These are phyloP conservation scores for Chaetomidium leptoderma DNA, from an alignment of 495 filamentous ascomycete genomes.

Conservation along the genomic window DNA sequence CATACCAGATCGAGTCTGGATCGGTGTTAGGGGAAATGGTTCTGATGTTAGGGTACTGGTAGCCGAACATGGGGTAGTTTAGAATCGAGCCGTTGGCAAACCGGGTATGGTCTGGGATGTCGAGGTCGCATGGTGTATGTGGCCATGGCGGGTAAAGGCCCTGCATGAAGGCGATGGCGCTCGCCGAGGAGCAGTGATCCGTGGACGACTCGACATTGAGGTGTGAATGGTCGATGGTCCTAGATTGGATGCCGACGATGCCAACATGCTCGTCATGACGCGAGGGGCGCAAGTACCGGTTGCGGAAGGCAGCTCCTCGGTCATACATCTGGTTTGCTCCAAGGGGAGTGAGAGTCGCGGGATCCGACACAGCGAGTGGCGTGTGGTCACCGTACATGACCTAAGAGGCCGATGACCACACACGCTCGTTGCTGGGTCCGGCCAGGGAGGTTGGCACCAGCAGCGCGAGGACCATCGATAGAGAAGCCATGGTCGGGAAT, in stretches of 20 bases:
- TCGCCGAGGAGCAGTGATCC: constrained; percentile 31
- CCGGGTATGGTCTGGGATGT: constrained; percentile 27
- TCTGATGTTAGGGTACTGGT: constrained; percentile 42
- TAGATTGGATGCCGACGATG: constrained; percentile 33
- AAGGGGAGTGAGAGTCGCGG: constrained; percentile 35
- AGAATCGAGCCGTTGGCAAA: constrained; percentile 30
- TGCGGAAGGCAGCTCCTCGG: constrained; percentile 35
- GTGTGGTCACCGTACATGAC: constrained; percentile 42
- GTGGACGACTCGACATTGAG: constrained; percentile 34
- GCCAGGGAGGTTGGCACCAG: constrained; percentile 23
- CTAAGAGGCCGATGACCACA: constrained; percentile 45
- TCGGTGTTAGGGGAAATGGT: constrained; percentile 28
- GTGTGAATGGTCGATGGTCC: constrained; percentile 39
- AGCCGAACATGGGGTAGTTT: constrained; percentile 39
- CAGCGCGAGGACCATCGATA: constrained; percentile 14
- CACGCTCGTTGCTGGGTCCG: constrained; percentile 31
- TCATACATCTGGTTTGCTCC: constrained; percentile 40
- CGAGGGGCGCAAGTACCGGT: constrained; percentile 34
- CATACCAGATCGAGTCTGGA: constrained; percentile 36
- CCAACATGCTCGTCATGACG: constrained; percentile 25
- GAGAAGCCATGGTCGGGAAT: constrained; percentile 20
- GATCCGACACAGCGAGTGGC: constrained; percentile 19
- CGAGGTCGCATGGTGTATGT: constrained; percentile 4
- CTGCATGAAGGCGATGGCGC: constrained; percentile 41
- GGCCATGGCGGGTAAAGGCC: constrained; percentile 41